Conservation (phyloP, 768 basidiomycete genomes). For the Rubroboletus pulcherrimus region DNA sequence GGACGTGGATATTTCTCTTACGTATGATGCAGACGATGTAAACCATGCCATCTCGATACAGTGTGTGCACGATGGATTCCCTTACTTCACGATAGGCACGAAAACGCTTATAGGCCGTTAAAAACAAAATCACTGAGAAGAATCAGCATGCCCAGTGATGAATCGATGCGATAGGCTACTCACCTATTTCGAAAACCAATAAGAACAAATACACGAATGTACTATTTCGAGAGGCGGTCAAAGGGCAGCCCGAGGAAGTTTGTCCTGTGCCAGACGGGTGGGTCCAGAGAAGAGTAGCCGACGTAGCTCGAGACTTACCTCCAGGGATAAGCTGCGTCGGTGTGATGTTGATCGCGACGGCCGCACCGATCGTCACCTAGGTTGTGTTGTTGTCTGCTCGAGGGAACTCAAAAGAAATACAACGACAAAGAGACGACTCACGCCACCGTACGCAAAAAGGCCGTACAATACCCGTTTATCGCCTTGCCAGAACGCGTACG, state of each 20-base stretch:
- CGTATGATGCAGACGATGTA: slow-evolving; percentile 18
- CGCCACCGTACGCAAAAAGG: slow-evolving; percentile 7
- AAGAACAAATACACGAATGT: slow-evolving; percentile 7
- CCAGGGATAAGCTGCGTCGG: slow-evolving; percentile 4
- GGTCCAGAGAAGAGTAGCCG: too few species aligned
- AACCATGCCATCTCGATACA: slow-evolving; percentile 18
- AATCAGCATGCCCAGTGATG: neutral
- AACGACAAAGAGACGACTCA: neutral
- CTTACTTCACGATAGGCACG: slow-evolving; percentile 1
- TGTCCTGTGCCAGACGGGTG: neutral
- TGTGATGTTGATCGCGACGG: neutral
- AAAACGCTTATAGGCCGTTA: slow-evolving; percentile 5
- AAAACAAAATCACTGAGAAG: slow-evolving; percentile 5
- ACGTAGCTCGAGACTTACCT: neutral
- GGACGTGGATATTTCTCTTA: neutral
- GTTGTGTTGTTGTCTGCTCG: neutral
- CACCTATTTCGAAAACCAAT: slow-evolving; percentile 11
- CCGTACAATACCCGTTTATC: slow-evolving; percentile 9
- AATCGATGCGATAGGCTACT: neutral
- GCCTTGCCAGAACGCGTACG: slow-evolving; percentile 20
- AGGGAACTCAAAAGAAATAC: neutral
- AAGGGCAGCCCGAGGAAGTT: neutral
- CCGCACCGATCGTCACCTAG: slow-evolving; percentile 7
- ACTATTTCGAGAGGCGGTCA: neutral
- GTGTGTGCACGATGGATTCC: neutral